These are phyloP conservation scores for Trichocladium antarcticum DNA, from an alignment of 495 filamentous ascomycete genomes.

Conservation along the genomic window DNA sequence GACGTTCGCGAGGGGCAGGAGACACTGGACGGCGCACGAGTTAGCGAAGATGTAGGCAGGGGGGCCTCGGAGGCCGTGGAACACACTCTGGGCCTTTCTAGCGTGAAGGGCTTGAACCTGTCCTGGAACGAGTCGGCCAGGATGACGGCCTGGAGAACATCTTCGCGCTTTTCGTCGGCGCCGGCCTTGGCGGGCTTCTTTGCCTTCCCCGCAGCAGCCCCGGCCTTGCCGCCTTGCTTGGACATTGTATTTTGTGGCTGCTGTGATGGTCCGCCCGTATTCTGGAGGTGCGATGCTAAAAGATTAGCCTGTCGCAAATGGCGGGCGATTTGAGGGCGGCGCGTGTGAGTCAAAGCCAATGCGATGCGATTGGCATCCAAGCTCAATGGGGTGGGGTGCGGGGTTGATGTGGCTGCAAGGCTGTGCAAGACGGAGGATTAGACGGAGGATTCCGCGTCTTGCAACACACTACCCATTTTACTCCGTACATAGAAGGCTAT, in stretches of 20 bases:
- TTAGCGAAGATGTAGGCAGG: slow-evolving; percentile 9
- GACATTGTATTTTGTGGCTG: slow-evolving; percentile 31
- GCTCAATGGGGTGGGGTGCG: slow-evolving; percentile 12
- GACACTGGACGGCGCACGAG: slow-evolving; percentile 48
- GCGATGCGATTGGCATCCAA: neutral
- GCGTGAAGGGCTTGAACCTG: slow-evolving; percentile 76
- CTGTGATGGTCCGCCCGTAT: no score
- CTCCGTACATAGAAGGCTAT: no score
- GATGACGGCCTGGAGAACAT: slow-evolving; percentile 81
- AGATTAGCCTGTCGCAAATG: neutral
- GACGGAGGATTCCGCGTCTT: no score
- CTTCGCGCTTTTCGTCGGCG: slow-evolving; percentile 61
- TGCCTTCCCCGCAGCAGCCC: slow-evolving; percentile 34
- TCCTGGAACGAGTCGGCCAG: slow-evolving; percentile 92
- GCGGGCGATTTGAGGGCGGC: neutral
- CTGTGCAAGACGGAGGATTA: slow-evolving; percentile 7
- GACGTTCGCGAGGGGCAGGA: slow-evolving; percentile 84
- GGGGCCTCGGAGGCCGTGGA: no score
- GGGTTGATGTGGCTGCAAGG: slow-evolving; percentile 11
- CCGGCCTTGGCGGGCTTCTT: slow-evolving; percentile 45
- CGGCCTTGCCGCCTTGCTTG: slow-evolving; percentile 36
- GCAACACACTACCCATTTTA: no score
- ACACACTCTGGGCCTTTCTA: slow-evolving; percentile 77
- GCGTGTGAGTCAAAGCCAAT: slow-evolving; percentile 14
- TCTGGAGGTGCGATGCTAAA: neutral